phyloP scores from a whole-genome alignment of 2,329 filamentous ascomycete genomes.

The Venturia effusa region DNA sequence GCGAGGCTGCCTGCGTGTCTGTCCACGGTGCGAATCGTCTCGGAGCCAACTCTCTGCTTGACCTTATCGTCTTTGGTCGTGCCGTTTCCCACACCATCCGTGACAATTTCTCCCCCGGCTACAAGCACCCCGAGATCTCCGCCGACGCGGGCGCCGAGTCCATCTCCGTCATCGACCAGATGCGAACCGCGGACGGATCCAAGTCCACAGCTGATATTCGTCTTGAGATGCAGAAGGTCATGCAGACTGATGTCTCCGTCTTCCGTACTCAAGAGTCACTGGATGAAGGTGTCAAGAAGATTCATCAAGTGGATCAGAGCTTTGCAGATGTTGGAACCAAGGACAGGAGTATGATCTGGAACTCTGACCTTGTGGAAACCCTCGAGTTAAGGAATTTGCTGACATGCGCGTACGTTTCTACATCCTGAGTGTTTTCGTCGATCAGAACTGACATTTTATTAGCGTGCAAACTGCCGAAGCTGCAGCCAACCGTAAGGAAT shows the following conservation, averaged over 20 bases:
- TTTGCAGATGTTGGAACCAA: slow-evolving; percentile 85
- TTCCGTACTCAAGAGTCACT: slow-evolving; percentile 92
- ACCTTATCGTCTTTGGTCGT: slow-evolving; percentile 94
- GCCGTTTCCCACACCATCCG: slow-evolving; percentile 95
- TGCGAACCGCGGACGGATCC: slow-evolving; percentile 73
- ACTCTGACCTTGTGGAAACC: slow-evolving; percentile 92
- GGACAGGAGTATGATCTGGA: slow-evolving; percentile 99
- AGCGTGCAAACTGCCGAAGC: slow-evolving; percentile 75
- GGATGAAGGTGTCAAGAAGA: slow-evolving; percentile 85
- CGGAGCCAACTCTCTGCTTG: slow-evolving; percentile 94
- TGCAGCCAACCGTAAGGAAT: slow-evolving; percentile 92
- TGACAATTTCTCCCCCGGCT: slow-evolving; percentile 80
- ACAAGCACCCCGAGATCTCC: slow-evolving; percentile 65
- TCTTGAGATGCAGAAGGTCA: slow-evolving; percentile 90
- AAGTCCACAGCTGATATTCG: slow-evolving; percentile 85
- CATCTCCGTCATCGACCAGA: slow-evolving; percentile 74
- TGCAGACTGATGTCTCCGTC: slow-evolving; percentile 94
- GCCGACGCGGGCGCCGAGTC: slow-evolving; percentile 83
- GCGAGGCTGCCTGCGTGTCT: slow-evolving; percentile 94
- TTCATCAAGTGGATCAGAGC: slow-evolving; percentile 69
- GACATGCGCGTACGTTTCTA: slow-evolving; percentile 74
- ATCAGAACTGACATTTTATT: slow-evolving; percentile 14
- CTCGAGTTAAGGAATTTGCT: slow-evolving; percentile 90
- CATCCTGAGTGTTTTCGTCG: background rate
- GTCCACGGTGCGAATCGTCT: slow-evolving; percentile 97